Evolutionary conservation across 305 asterid species (phyloP).

Genomic region (Fraxinus floribunda): DNA sequence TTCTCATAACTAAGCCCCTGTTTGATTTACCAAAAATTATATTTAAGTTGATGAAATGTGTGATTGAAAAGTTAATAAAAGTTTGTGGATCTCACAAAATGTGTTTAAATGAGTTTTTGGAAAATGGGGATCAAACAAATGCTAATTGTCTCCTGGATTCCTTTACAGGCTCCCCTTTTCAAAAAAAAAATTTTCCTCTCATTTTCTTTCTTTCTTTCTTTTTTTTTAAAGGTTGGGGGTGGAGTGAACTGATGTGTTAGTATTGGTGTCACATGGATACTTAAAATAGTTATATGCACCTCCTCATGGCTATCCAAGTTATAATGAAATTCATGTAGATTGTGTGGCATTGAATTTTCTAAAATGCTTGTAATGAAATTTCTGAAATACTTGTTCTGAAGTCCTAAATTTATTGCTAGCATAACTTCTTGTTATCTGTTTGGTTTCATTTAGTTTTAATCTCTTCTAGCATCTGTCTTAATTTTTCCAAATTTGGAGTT

Average conservation of each 20-base stretch:
- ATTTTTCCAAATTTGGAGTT: conserved; percentile 5
- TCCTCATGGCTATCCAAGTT: conserved; percentile 4
- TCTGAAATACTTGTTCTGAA: not conserved
- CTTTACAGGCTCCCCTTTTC: not conserved
- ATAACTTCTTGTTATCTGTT: not conserved
- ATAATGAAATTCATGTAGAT: not conserved
- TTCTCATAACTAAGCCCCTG: not conserved
- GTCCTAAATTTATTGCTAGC: not conserved
- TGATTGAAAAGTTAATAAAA: no score
- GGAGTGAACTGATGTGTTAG: not conserved
- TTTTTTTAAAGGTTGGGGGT: not conserved
- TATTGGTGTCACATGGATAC: not conserved
- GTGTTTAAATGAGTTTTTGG: not conserved
- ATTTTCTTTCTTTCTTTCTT: not conserved
- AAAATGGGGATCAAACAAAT: not conserved
- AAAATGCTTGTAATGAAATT: not conserved
- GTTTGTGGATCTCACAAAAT: not conserved
- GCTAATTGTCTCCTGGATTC: not conserved
- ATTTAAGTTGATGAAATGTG: not conserved
- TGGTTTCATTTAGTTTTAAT: conserved; percentile 1
- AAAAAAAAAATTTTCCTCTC: no score
- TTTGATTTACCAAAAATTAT: not conserved
- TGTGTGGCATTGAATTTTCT: not conserved
- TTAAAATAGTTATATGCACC: not conserved
- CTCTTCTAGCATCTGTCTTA: not conserved